phyloP scores from a whole-genome alignment of 2,329 filamentous ascomycete genomes.

The Botrytis cinerea region DNA sequence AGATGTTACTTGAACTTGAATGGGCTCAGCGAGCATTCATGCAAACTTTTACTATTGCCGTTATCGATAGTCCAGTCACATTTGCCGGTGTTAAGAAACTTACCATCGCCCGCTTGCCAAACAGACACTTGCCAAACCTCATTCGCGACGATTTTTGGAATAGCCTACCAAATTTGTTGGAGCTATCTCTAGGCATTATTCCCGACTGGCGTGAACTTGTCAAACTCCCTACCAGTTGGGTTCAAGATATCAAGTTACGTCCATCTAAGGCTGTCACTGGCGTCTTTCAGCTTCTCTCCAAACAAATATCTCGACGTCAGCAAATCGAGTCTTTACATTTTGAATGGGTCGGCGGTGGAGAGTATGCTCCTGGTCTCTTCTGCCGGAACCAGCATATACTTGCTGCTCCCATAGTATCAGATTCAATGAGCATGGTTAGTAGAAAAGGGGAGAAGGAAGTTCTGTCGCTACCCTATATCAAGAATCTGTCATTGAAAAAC shows the following conservation, averaged over 20 bases:
- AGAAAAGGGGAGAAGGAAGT: slow-evolving; percentile 38
- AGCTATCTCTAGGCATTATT: slow-evolving; percentile 60
- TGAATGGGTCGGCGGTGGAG: slow-evolving; percentile 68
- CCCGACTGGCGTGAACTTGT: slow-evolving; percentile 65
- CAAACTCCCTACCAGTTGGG: slow-evolving; percentile 53
- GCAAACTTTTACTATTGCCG: slow-evolving; percentile 64
- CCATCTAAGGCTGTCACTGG: slow-evolving; percentile 54
- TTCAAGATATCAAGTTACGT: slow-evolving; percentile 51
- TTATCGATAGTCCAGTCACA: slow-evolving; percentile 59
- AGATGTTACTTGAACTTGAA: slow-evolving; percentile 67
- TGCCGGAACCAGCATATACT: slow-evolving; percentile 64
- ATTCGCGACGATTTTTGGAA: slow-evolving; percentile 62
- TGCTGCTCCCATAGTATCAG: slow-evolving; percentile 55
- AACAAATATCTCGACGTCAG: slow-evolving; percentile 50
- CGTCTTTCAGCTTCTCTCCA: slow-evolving; percentile 55
- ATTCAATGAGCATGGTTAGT: slow-evolving; percentile 42
- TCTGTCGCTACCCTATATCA: slow-evolving; percentile 57
- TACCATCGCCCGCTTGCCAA: slow-evolving; percentile 65
- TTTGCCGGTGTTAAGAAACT: slow-evolving; percentile 59
- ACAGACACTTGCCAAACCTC: slow-evolving; percentile 58
- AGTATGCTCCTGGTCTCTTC: slow-evolving; percentile 61
- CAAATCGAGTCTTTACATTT: slow-evolving; percentile 62
- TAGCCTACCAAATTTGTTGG: slow-evolving; percentile 54
- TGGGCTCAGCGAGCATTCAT: slow-evolving; percentile 71
- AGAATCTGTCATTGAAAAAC: slow-evolving; percentile 64